Evolutionary conservation across 176 grass and related monocot genomes (phyloP), one percentile per base, ranked within the genome.

Genomic region (Musa itinerans): DNA sequence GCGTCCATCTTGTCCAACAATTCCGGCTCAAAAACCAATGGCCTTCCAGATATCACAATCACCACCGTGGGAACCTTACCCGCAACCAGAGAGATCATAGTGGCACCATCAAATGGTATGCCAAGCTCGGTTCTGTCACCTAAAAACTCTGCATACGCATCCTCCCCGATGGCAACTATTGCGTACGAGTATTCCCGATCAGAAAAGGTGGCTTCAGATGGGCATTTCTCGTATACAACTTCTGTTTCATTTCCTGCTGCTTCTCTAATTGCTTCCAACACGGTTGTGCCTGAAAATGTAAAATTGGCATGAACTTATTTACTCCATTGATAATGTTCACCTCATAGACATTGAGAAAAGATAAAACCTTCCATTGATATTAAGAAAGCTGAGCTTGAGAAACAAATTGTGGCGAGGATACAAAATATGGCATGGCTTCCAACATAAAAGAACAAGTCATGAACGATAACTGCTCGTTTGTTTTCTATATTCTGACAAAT

Each of bases 141-240:
- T 12, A 76, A 76, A 49, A 78, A 65, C 79, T 97, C 88, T 17
- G 90, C 88, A 65, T 93, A 97, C 21, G 90, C 73, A 75, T 76
- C 80, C 84, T 97, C 93, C 1, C 93, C 93, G 34, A 97, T 86
- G 25, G 87, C 90, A 68, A 97, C 80, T 57, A 97, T 53, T 9
- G 88, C 90, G 72, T 78, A 98, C 12, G 90, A 87, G 75, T 89
- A 94, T 0, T 69, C 74, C 11, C 78, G 76, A 58, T 62, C 55
- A 76, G 77, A 69, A 86, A 98, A 77, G 23, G 65, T 84, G 59
- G 75, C 74, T 62, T 82, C 84, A 62, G 90, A 80, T 78, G 86
- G 88, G 78, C 72, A 64, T 74, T 84, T n/a, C 70, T 94, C 82
- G 48, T 82, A 79, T 65, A 87, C 75, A 55, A 94, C 86, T 85